Evolutionary conservation across 2,329 filamentous ascomycete species (phyloP), one percentile per base, ranked within the genome.

Genomic region (Penicillium sp.): DNA sequence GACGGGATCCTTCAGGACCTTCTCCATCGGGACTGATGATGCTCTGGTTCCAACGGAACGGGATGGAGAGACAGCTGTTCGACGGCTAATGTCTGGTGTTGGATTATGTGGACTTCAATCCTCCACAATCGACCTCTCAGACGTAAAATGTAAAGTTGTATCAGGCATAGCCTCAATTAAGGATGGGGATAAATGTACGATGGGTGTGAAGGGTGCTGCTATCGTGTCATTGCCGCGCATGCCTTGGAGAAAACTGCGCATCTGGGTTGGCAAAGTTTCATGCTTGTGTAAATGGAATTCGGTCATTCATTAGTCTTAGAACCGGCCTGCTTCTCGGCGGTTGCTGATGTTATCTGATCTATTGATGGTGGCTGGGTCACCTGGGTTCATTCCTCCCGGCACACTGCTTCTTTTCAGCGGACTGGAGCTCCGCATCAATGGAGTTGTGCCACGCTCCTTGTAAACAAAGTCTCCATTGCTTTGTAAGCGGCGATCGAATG

Each of bases 341-440:
- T 48, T 22, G 17, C 56, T 51, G 15, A 66, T 45, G 37, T 64
- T 66, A 55, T 61, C 59, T 56, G 62, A 61, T 60, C 67, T 67
- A 49, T 71, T 64, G 34, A 59, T 3, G 37, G 29, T 28, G 26
- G 37, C 56, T 32, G 65, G 61, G 9, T 59, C 60, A 37, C 51
- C 53, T 26, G 69, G 62, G 42, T 62, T 71, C 35, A 64, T 56
- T 21, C 62, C 61, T 17, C 59, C 64, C 24, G 71, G 66, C 22
- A 72, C 63, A 52, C 69, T 74, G 53, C 66, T 70, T 53, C 64
- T 63, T 53, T 75, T 75, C 37, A 72, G 61, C 12, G 71, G 70
- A 53, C 71, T 75, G 12, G 66, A 66, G 15, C 61, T 62, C 29
- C 65, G 58, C 50, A 69, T 72, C 52, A 66, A 53, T 6, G 70